phyloP scores from a whole-genome alignment of 495 filamentous ascomycete genomes.

The Darksidea phi region DNA sequence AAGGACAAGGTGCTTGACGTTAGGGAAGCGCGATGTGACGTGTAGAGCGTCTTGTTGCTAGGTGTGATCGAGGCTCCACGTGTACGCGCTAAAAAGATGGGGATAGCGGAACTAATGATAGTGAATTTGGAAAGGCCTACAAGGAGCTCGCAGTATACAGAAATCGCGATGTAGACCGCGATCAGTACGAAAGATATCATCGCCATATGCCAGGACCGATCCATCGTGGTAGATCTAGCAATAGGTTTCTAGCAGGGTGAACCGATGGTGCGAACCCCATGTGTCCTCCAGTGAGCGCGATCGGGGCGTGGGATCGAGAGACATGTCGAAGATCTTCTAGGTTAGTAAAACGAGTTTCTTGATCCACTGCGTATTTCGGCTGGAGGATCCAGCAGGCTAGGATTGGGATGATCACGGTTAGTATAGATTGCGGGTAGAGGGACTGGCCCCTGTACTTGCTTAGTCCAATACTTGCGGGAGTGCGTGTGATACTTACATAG shows the following conservation, averaged over 20 bases:
- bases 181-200: not conserved
- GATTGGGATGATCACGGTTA: not conserved
- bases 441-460: not conserved
- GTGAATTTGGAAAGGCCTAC: not conserved
- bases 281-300: not conserved
- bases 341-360: not conserved
- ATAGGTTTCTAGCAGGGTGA: not conserved
- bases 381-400: not conserved
- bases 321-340: not conserved
- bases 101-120: not conserved
- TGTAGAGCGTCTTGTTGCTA: not conserved
- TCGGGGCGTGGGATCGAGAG: not conserved
- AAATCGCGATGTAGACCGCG: not conserved
- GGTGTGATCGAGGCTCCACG: not conserved
- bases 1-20: not conserved
- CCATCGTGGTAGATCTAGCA: not conserved
- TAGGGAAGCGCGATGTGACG: not conserved
- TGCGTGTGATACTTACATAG: not conserved
- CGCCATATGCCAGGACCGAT: not conserved
- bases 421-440: not conserved
- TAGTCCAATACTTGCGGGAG: not conserved
- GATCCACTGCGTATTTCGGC: not conserved
- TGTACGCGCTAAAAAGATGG: not conserved
- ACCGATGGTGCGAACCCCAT: not conserved
- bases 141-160: not conserved